Evolutionary conservation across 2,329 filamentous ascomycete genomes (phyloP), one percentile per base, ranked within the genome.

Genomic region (Chaetomium olivaceum): DNA sequence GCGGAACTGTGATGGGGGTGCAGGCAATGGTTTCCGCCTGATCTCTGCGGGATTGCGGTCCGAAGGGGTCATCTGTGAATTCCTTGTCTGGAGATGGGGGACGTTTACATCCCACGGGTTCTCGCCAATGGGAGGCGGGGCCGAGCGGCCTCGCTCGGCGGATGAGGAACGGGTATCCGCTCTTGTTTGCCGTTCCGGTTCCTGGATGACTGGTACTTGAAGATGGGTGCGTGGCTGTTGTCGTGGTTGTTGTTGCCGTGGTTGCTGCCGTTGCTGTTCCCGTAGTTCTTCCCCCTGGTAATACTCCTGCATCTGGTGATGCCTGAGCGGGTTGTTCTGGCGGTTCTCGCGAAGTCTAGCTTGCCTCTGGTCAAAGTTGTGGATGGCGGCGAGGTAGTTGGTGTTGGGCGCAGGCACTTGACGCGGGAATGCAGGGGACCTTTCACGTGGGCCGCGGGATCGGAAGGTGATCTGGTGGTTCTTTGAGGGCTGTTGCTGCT

Each of bases 61-160:
- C 55, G 61, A 23, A 52, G 43, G 19, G 61, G 67, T 51, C 67
- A 27, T 61, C 69, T 73, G 27, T 73, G 71, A 29, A 73, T 73
- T 9, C 74, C 70, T 9, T 71, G 27, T 51, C 43, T 51, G 67
- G 55, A 29, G 36, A 5, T 52, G 67, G 16, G 27, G 50, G 29
- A 69, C 56, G 55, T 61, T 71, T 5, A 77, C 75, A 63, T 83
- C 79, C 82, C 82, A 84, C 0, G 80, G 81, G 63, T 78, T 81
- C 25, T 80, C 79, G 56, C 80, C 81, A 55, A 81, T 73, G 0
- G 80, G 80, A 2, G 83, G 81, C 16, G 82, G 82, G 7, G 82
- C 83, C 3, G 83, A 85, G 29, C 76, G 77, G 27, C 82, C 82
- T 33, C 83, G 78, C 61, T 81, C 80, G 57, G 80, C 77, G 9